Percentiles rank a stretch among this genome's conserved stretches.
These are phyloP conservation scores for Dorcoceras hygrometricum DNA, from an alignment of 257 asterid species.

Conservation along the genomic window DNA sequence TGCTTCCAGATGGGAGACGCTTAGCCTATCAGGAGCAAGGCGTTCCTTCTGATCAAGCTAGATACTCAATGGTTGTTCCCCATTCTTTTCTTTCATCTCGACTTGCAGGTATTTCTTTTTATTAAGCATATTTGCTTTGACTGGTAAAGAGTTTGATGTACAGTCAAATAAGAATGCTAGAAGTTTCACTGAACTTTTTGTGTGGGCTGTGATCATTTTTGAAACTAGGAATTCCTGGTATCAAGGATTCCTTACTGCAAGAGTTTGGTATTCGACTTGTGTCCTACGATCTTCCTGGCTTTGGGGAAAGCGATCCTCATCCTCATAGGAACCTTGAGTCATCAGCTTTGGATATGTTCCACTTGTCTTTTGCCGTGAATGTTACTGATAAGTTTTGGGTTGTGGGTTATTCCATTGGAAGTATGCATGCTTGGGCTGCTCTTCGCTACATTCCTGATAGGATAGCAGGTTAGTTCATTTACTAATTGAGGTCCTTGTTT, in stretches of 20 bases:
- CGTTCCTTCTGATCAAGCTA: constrained; percentile 68
- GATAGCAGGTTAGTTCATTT: constrained; percentile 57
- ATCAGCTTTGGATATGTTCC: constrained; percentile 83
- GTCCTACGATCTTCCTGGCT: constrained; percentile 90
- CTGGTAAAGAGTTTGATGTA: background rate
- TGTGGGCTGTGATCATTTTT: background rate
- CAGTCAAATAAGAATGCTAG: constrained; percentile 9
- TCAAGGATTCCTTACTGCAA: constrained; percentile 56
- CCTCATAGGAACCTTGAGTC: constrained; percentile 79
- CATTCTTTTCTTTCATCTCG: constrained; percentile 93
- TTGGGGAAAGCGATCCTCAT: constrained; percentile 98
- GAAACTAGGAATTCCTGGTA: constrained; percentile 78
- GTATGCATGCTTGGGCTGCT: constrained; percentile 93
- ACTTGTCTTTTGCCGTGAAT: constrained; percentile 75
- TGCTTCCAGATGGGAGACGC: constrained; percentile 91
- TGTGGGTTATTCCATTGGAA: constrained; percentile 69
- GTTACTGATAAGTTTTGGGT: constrained; percentile 87
- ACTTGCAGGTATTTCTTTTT: constrained; percentile 62
- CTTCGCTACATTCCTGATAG: constrained; percentile 92
- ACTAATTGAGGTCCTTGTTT: background rate
- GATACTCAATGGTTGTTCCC: constrained; percentile 66
- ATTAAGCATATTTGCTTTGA: background rate
- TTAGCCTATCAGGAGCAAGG: constrained; percentile 88
- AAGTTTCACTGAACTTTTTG: background rate
- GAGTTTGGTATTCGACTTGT: constrained; percentile 82